Conservation (phyloP, 2,329 filamentous ascomycete species). For the Colletotrichum destructivum region DNA sequence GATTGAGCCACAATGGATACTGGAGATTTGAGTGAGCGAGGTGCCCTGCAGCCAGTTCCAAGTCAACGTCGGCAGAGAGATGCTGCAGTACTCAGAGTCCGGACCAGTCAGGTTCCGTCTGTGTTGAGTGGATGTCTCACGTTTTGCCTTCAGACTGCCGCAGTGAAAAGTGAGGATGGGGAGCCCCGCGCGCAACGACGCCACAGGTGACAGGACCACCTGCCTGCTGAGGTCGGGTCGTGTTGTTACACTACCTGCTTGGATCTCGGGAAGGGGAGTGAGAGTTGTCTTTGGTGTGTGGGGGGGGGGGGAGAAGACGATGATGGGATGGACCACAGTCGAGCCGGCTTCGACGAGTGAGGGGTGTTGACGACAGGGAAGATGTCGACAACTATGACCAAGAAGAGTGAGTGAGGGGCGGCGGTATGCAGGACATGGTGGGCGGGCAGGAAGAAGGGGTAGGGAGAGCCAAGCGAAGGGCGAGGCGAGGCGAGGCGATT, state of each 20-base stretch:
- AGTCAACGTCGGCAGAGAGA: conserved; percentile 28
- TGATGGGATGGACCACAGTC: conserved; percentile 12
- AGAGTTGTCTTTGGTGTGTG: conserved; percentile 7
- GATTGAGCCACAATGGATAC: too few relatives aligned
- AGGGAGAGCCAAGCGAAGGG: conserved; percentile 22
- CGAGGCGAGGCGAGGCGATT: conserved; percentile 17
- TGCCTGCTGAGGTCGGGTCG: not conserved
- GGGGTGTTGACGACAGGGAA: conserved; percentile 36
- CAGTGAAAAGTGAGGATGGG: conserved; percentile 31
- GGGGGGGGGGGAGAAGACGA: conserved; percentile 2
- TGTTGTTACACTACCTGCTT: not conserved
- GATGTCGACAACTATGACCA: conserved; percentile 34
- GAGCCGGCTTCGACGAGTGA: conserved; percentile 27
- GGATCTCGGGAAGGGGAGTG: not conserved
- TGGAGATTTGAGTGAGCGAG: too few relatives aligned
- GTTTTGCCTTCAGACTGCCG: conserved; percentile 40
- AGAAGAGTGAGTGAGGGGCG: not conserved
- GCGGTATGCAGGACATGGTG: conserved; percentile 10
- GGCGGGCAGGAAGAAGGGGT: not conserved
- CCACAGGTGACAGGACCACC: conserved; percentile 4
- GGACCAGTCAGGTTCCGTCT: conserved; percentile 40
- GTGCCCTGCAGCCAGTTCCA: conserved; percentile 5
- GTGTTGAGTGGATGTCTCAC: conserved; percentile 41
- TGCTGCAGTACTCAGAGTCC: conserved; percentile 28
- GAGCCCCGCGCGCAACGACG: conserved; percentile 36